Evolutionary conservation across 768 basidiomycete genomes (phyloP).

Genomic region (Lepiota brunneoincarnata): DNA sequence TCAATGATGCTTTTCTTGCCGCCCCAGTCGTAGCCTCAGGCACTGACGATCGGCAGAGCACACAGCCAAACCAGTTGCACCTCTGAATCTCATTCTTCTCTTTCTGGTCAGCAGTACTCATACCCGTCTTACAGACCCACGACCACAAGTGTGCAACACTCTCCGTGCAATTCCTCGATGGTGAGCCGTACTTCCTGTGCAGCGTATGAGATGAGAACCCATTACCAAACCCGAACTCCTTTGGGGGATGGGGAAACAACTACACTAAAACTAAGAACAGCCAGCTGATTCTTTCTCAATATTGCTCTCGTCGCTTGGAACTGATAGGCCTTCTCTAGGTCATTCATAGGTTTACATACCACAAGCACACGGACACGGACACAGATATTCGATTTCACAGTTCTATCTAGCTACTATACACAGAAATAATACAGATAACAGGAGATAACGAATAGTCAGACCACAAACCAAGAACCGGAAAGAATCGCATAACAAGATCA

Average conservation of each 20-base stretch:
- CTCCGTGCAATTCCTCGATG: slow-evolving; percentile 6
- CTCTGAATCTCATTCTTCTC: slow-evolving; percentile 41
- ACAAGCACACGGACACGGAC: too few relatives aligned
- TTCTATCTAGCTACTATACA: not conserved
- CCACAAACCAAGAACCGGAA: too few relatives aligned
- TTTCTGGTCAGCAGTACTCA: slow-evolving; percentile 2
- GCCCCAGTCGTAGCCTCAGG: slow-evolving; percentile 65
- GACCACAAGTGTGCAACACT: not conserved
- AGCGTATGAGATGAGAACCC: slow-evolving; percentile 39
- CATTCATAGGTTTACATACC: not conserved
- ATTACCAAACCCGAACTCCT: slow-evolving; percentile 44
- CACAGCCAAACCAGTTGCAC: slow-evolving; percentile 66
- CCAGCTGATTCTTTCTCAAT: slow-evolving; percentile 47
- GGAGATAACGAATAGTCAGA: too few relatives aligned
- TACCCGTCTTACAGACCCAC: not conserved
- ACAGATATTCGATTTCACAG: not conserved
- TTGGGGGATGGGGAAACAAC: slow-evolving; percentile 43
- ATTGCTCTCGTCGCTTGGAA: not conserved
- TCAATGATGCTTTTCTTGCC: slow-evolving; percentile 66
- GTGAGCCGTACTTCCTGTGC: slow-evolving; percentile 17
- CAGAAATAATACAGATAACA: too few relatives aligned
- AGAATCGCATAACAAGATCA: too few relatives aligned
- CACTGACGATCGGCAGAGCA: slow-evolving; percentile 69
- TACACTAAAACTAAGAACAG: slow-evolving; percentile 59
- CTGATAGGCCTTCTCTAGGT: too few relatives aligned